These are phyloP conservation scores for Pythium insidiosum DNA, from an alignment of 352 stramenopile genomes.

Conservation along the genomic window DNA sequence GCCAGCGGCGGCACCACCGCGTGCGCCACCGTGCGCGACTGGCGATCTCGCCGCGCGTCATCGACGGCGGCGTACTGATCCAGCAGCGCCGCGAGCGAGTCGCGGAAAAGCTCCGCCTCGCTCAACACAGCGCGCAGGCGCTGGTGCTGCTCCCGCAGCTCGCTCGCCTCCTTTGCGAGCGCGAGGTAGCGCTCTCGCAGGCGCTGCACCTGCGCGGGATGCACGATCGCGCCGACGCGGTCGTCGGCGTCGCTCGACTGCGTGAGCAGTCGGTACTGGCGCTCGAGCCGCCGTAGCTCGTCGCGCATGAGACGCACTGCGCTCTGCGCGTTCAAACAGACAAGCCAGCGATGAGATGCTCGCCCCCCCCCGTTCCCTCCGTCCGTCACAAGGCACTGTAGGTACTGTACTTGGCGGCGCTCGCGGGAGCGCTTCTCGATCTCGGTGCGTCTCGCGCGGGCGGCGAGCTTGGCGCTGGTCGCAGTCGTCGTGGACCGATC, in stretches of 20 bases:
- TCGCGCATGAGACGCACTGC: conserved; percentile 37
- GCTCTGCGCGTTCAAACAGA: conserved; percentile 16
- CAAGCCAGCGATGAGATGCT: neutral
- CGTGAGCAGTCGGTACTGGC: conserved; percentile 27
- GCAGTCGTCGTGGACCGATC: no score
- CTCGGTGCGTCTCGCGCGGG: conserved; percentile 40
- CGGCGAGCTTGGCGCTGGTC: conserved; percentile 7
- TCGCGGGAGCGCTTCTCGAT: conserved; percentile 57
- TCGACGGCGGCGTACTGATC: conserved; percentile 21
- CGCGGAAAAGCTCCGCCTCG: conserved; percentile 45
- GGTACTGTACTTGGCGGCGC: conserved; percentile 28
- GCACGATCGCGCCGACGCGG: conserved; percentile 19
- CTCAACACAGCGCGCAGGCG: conserved; percentile 40
- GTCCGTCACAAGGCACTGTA: neutral
- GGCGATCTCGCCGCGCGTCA: neutral
- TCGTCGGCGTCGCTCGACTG: conserved; percentile 5
- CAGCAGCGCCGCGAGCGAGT: conserved; percentile 22
- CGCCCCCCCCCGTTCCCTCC: no score
- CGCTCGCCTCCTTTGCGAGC: conserved; percentile 29
- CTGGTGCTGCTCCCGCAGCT: conserved; percentile 40
- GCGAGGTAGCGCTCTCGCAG: conserved; percentile 26
- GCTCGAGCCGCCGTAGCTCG: conserved; percentile 42
- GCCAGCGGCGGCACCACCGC: conserved; percentile 24
- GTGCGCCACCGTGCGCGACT: conserved; percentile 22
- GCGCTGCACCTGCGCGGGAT: conserved; percentile 16